Evolutionary conservation across 495 filamentous ascomycete genomes (phyloP).

Genomic region (Neurospora discreta): DNA sequence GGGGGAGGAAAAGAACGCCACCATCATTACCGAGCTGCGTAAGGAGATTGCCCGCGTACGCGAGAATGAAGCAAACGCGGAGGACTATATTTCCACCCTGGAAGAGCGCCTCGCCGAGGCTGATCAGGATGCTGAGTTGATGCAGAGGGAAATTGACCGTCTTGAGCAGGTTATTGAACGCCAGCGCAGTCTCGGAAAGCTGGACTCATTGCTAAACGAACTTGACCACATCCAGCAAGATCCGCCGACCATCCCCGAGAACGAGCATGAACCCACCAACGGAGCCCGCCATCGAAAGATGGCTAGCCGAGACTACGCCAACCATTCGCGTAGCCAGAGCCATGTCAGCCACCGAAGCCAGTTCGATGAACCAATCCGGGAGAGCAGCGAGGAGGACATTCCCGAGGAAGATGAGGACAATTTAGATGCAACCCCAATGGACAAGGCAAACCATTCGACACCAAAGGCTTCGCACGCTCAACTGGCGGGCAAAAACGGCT

Average conservation of each 20-base stretch:
- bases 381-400: conserved; percentile 26
- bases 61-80: conserved; percentile 77
- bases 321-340: conserved; percentile 40
- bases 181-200: conserved; percentile 85
- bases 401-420: conserved; percentile 24
- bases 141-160: conserved; percentile 92
- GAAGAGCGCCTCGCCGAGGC: conserved; percentile 93
- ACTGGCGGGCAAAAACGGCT: conserved; percentile 3
- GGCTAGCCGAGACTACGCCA: conserved; percentile 28
- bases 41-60: conserved; percentile 85
- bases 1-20: conserved; percentile 83
- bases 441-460: conserved; percentile 21
- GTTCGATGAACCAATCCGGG: conserved; percentile 41
- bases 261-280: conserved; percentile 24
- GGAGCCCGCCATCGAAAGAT: conserved; percentile 31
- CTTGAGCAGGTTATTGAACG: conserved; percentile 93
- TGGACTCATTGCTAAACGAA: conserved; percentile 85
- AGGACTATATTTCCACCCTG: conserved; percentile 95
- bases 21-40: conserved; percentile 74
- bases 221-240: conserved; percentile 71
- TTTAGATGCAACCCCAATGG: conserved; percentile 11
- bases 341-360: conserved; percentile 40
- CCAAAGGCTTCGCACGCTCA: conserved; percentile 15
- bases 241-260: conserved; percentile 26
- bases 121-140: conserved; percentile 89